These are phyloP conservation scores for Exophiala bonariae DNA, from an alignment of 2,329 filamentous ascomycete genomes.

Conservation along the genomic window DNA sequence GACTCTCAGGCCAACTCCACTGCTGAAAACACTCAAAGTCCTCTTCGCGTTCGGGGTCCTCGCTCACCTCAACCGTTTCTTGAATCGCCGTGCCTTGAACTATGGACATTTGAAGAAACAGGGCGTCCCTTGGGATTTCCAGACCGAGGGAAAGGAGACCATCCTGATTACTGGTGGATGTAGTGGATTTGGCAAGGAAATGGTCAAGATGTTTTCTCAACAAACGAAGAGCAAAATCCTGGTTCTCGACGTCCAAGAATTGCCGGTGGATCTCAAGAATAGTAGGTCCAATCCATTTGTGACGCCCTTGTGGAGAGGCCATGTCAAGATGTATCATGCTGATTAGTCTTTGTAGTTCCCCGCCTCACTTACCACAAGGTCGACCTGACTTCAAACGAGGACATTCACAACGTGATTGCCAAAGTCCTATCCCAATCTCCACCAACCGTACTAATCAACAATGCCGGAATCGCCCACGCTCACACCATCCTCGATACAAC, in stretches of 20 bases:
- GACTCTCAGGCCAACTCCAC: constrained; percentile 6
- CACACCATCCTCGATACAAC: constrained; percentile 61
- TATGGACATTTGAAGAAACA: constrained; percentile 40
- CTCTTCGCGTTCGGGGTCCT: constrained; percentile 56
- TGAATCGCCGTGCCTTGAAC: constrained; percentile 51
- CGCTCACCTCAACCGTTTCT: constrained; percentile 49
- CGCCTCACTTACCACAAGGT: constrained; percentile 14
- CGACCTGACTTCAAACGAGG: constrained; percentile 63
- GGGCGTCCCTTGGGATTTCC: constrained; percentile 28
- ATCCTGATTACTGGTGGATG: constrained; percentile 60
- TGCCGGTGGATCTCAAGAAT: constrained; percentile 24
- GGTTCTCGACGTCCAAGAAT: constrained; percentile 63
- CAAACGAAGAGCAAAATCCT: constrained; percentile 63
- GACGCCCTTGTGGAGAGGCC: too few species aligned
- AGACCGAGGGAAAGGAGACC: constrained; percentile 53
- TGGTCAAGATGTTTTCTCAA: constrained; percentile 66
- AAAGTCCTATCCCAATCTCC: constrained; percentile 51
- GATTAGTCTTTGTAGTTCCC: constrained; percentile 5
- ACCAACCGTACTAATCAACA: constrained; percentile 72
- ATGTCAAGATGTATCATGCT: too few species aligned
- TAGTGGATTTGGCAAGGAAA: constrained; percentile 68
- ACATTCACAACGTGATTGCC: constrained; percentile 55
- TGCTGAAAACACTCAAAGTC: constrained; percentile 35
- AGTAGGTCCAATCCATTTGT: constrained; percentile 16
- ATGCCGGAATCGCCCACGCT: constrained; percentile 62